phyloP scores from a whole-genome alignment of 2,329 filamentous ascomycete genomes.

The Aspergillus texensis region DNA sequence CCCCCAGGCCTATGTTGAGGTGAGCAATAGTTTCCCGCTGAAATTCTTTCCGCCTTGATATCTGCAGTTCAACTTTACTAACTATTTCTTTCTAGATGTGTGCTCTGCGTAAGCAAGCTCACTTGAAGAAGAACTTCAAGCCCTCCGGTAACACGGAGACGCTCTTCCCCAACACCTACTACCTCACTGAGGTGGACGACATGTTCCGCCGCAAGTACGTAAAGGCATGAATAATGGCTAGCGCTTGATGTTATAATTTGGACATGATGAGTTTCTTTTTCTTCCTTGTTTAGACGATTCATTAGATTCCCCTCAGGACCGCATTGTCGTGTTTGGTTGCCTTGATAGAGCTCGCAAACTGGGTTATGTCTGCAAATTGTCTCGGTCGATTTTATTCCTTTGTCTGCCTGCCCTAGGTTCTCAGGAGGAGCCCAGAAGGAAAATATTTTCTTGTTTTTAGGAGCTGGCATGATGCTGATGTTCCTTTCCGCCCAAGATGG shows the following conservation, averaged over 20 bases:
- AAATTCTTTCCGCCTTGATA: neutral
- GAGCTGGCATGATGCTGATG: slow-evolving; percentile 8
- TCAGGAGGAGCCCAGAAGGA: slow-evolving; percentile 4
- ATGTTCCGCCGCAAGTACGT: slow-evolving; percentile 85
- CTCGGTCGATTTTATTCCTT: slow-evolving; percentile 7
- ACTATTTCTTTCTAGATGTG: slow-evolving; percentile 63
- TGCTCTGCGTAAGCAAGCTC: slow-evolving; percentile 77
- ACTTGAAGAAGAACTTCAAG: slow-evolving; percentile 77
- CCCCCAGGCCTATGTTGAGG: slow-evolving; percentile 73
- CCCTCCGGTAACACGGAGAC: slow-evolving; percentile 70
- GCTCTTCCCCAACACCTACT: slow-evolving; percentile 71
- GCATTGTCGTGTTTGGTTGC: slow-evolving; percentile 23
- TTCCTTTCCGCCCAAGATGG: slow-evolving; percentile 13
- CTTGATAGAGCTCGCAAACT: slow-evolving; percentile 26
- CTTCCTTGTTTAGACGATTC: slow-evolving; percentile 35
- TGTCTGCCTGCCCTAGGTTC: slow-evolving; percentile 5
- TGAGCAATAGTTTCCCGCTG: slow-evolving; percentile 47
- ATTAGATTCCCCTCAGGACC: slow-evolving; percentile 40
- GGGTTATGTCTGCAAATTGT: slow-evolving; percentile 9
- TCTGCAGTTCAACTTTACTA: slow-evolving; percentile 20
- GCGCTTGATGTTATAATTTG: slow-evolving; percentile 17
- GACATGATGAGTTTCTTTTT: slow-evolving; percentile 21
- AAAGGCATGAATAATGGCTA: slow-evolving; percentile 62
- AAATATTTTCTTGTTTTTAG: slow-evolving; percentile 3
- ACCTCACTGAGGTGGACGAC: slow-evolving; percentile 77